phyloP scores from a whole-genome alignment of 345 rosid genomes.

The Eucalyptus erythrocorys region DNA sequence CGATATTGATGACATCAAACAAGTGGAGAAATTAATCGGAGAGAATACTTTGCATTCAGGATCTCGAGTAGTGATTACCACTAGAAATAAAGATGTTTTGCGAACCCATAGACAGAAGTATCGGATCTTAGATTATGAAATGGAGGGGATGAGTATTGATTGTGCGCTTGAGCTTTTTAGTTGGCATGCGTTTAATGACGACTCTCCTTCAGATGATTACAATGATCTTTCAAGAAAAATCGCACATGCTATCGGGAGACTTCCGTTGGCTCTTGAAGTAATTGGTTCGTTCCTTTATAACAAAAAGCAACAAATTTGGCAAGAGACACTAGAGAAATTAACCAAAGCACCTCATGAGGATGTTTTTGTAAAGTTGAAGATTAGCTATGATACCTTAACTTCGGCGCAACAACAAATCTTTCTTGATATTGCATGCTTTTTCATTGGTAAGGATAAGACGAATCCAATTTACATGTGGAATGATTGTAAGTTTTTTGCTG shows the following conservation, averaged over 20 bases:
- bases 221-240: no score
- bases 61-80: not conserved
- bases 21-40: not conserved
- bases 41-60: not conserved
- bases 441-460: not conserved
- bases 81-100: not conserved
- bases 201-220: no score
- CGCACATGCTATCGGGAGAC: no score
- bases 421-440: no score
- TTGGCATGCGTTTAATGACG: not conserved
- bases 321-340: not conserved
- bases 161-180: not conserved
- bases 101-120: not conserved
- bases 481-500: not conserved
- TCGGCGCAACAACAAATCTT: not conserved
- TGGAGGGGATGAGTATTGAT: not conserved
- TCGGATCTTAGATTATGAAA: not conserved
- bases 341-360: not conserved
- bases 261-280: no score
- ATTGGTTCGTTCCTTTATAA: not conserved
- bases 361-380: not conserved
- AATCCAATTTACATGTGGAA: not conserved
- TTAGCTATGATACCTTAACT: not conserved
- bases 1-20: not conserved
- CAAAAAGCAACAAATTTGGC: not conserved